Evolutionary conservation across 352 stramenopile species (phyloP).

Genomic region (Phytopythium mirpurense): DNA sequence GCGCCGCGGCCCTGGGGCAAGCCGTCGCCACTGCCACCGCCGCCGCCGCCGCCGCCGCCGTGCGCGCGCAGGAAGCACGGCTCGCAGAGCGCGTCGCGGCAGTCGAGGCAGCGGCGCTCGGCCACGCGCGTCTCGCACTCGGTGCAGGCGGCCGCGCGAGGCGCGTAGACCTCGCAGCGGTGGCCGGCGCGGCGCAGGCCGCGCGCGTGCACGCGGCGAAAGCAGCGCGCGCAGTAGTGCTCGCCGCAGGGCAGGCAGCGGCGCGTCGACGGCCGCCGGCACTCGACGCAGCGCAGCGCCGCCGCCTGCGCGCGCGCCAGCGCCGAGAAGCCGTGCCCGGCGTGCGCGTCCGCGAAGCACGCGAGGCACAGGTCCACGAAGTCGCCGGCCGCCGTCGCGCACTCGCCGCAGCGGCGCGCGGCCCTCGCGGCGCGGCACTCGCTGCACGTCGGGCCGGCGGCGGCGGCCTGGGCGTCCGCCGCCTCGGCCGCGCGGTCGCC

Average conservation of each 20-base stretch:
- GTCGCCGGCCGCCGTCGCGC: conserved; percentile 46
- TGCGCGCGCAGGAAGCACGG: conserved; percentile 60
- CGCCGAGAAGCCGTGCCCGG: conserved; percentile 57
- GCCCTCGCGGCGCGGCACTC: conserved; percentile 54
- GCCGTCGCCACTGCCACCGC: too few species aligned
- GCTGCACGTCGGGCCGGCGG: conserved; percentile 21
- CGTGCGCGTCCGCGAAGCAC: conserved; percentile 65
- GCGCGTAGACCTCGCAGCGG: conserved; percentile 49
- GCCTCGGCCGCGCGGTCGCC: neutral
- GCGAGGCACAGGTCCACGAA: conserved; percentile 71
- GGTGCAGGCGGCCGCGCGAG: conserved; percentile 52
- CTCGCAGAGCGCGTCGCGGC: conserved; percentile 63
- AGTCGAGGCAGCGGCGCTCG: conserved; percentile 58
- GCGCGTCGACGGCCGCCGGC: conserved; percentile 43
- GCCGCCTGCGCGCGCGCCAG: conserved; percentile 29
- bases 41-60: conserved; percentile 35
- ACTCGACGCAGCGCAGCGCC: conserved; percentile 73
- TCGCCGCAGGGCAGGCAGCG: conserved; percentile 73
- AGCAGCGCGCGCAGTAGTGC: conserved; percentile 79
- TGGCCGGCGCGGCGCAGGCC: conserved; percentile 54
- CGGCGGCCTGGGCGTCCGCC: too few species aligned
- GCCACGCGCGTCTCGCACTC: conserved; percentile 71
- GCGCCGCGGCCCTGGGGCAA: neutral
- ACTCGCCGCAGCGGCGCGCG: conserved; percentile 64
- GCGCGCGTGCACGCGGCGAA: conserved; percentile 54